Evolutionary conservation across 2,329 filamentous ascomycete genomes (phyloP).

Genomic region (Amesomyces nigricolor): DNA sequence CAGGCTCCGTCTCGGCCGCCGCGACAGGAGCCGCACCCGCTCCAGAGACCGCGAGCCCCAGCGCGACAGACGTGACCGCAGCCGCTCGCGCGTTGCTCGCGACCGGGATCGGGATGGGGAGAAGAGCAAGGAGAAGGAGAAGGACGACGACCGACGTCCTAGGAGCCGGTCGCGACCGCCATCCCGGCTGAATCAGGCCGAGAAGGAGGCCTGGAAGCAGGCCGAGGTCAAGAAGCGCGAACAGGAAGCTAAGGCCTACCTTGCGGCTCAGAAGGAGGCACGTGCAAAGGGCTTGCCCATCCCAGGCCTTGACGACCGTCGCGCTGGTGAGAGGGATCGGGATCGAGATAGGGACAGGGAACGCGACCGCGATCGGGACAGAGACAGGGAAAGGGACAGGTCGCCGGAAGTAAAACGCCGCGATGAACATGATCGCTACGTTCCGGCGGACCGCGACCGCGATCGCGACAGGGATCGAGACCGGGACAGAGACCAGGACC

Average conservation of each 20-base stretch:
- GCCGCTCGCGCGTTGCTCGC: constrained; percentile 14
- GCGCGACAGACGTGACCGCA: constrained; percentile 27
- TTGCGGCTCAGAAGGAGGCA: constrained; percentile 57
- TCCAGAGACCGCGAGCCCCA: constrained; percentile 25
- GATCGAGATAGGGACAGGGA: no score
- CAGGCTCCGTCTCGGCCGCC: constrained; percentile 26
- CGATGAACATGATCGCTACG: constrained; percentile 12
- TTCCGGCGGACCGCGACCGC: constrained; percentile 18
- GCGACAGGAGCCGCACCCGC: constrained; percentile 37
- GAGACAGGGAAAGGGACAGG: constrained; percentile 20
- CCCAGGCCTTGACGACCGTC: constrained; percentile 52
- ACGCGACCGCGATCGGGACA: no score
- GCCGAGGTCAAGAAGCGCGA: constrained; percentile 58
- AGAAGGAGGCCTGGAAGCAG: constrained; percentile 53
- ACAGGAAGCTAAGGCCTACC: constrained; percentile 58
- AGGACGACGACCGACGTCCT: constrained; percentile 27
- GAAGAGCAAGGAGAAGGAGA: constrained; percentile 14
- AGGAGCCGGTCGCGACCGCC: constrained; percentile 43
- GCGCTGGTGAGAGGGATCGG: constrained; percentile 34
- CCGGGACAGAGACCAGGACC: constrained; percentile 18
- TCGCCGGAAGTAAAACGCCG: constrained; percentile 10
- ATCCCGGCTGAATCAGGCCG: constrained; percentile 41
- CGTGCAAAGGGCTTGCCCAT: constrained; percentile 53
- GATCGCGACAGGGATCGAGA: constrained; percentile 22
- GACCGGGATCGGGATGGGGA: constrained; percentile 16